Evolutionary conservation across 2,329 filamentous ascomycete genomes (phyloP).

Genomic region (Calonectria pauciramosa): DNA sequence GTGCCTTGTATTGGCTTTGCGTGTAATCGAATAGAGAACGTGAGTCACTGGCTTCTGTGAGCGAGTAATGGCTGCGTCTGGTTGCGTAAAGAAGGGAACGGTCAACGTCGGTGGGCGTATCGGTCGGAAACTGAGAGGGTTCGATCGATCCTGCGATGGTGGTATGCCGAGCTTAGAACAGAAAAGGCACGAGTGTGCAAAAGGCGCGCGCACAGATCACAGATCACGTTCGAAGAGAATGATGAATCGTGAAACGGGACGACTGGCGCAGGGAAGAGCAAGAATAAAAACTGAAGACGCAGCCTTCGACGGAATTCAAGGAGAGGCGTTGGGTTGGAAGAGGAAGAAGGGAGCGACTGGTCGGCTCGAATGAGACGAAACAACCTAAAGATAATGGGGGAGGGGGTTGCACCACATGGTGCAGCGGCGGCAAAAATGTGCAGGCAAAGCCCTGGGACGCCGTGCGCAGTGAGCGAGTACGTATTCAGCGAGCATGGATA

Average conservation of each 20-base stretch:
- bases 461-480: not conserved
- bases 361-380: slow-evolving; percentile 43
- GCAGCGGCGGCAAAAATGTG: slow-evolving; percentile 5
- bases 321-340: slow-evolving; percentile 37
- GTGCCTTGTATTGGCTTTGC: slow-evolving; percentile 20
- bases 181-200: slow-evolving; percentile 27
- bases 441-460: not conserved
- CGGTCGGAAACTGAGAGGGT: slow-evolving; percentile 38
- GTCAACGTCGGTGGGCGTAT: slow-evolving; percentile 47
- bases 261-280: slow-evolving; percentile 33
- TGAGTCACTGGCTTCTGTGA: slow-evolving; percentile 29
- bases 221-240: slow-evolving; percentile 39
- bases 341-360: slow-evolving; percentile 29
- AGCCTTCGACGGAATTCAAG: slow-evolving; percentile 39
- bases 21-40: slow-evolving; percentile 37
- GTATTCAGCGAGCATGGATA: not conserved
- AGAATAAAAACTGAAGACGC: slow-evolving; percentile 44
- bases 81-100: slow-evolving; percentile 41
- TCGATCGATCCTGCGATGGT: slow-evolving; percentile 48
- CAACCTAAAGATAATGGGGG: slow-evolving; percentile 42
- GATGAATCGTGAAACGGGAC: slow-evolving; percentile 34
- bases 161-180: slow-evolving; percentile 34
- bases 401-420: slow-evolving; percentile 10
- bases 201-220: slow-evolving; percentile 34
- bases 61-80: slow-evolving; percentile 24